These are phyloP conservation scores for Ilex aquifolium DNA, from an alignment of 257 asterid genomes.

Conservation along the genomic window DNA sequence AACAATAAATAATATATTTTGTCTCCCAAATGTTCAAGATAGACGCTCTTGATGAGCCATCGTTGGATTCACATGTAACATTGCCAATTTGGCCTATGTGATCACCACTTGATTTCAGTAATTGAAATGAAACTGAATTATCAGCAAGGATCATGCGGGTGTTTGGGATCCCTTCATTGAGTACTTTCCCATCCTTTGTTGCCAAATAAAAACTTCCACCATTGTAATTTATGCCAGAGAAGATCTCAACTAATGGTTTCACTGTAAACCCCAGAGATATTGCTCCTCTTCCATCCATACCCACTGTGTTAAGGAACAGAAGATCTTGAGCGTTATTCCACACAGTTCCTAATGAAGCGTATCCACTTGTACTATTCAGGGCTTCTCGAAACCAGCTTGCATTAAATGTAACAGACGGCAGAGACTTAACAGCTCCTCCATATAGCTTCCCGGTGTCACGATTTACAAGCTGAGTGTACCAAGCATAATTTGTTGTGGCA, in stretches of 20 bases:
- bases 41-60: constrained; percentile 2
- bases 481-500: constrained; percentile 16
- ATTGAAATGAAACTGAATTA: constrained; percentile 20
- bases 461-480: constrained; percentile 40
- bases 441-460: constrained; percentile 29
- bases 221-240: constrained; percentile 15
- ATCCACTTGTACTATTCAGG: constrained; percentile 25
- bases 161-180: constrained; percentile 17
- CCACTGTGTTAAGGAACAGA: constrained; percentile 24
- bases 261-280: constrained; percentile 39
- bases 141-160: constrained; percentile 18
- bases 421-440: constrained; percentile 26
- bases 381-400: constrained; percentile 37
- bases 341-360: constrained; percentile 33
- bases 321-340: constrained; percentile 27
- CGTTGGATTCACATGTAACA: constrained; percentile 22
- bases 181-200: constrained; percentile 34
- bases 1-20: constrained; percentile 33
- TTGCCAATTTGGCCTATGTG: constrained; percentile 21
- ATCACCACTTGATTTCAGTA: constrained; percentile 16
- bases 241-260: constrained; percentile 23
- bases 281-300: constrained; percentile 24
- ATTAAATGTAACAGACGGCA: constrained; percentile 13
- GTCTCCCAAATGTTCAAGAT: constrained; percentile 22
- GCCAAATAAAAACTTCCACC: constrained; percentile 44